These are phyloP conservation scores for Fusarium verrucosum DNA, from an alignment of 2,329 filamentous ascomycete genomes.

Conservation along the genomic window DNA sequence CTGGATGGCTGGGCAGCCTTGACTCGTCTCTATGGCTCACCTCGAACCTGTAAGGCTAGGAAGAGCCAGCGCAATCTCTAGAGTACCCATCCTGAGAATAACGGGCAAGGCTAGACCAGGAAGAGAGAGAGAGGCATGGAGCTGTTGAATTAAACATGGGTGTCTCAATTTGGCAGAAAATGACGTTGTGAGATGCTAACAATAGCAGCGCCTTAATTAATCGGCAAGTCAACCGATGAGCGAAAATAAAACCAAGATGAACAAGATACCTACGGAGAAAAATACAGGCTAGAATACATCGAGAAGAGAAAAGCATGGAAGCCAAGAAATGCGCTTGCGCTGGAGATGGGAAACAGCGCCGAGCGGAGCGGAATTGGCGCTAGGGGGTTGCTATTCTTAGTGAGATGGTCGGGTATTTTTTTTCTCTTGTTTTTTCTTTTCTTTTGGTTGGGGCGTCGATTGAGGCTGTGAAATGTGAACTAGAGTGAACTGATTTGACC, in stretches of 20 bases:
- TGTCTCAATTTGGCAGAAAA: slow-evolving; percentile 5
- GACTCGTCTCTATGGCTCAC: slow-evolving; percentile 2
- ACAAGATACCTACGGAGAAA: slow-evolving; percentile 4
- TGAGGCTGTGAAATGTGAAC: slow-evolving; percentile 41
- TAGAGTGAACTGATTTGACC: slow-evolving; percentile 3
- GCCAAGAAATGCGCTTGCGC: slow-evolving; percentile 36
- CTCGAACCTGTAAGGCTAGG: background rate
- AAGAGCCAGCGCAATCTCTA: slow-evolving; percentile 2
- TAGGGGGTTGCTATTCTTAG: slow-evolving; percentile 42
- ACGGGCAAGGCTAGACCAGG: background rate
- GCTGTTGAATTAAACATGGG: slow-evolving; percentile 1
- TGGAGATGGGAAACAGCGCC: slow-evolving; percentile 34
- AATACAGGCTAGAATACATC: slow-evolving; percentile 26
- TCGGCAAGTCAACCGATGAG: background rate
- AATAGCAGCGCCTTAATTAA: slow-evolving; percentile 14
- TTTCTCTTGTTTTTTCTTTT: background rate
- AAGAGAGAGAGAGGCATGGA: background rate
- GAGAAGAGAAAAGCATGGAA: slow-evolving; percentile 16
- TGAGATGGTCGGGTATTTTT: slow-evolving; percentile 4
- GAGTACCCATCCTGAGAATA: background rate
- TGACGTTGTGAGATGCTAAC: slow-evolving; percentile 22
- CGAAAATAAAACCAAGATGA: background rate
- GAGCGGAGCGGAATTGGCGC: slow-evolving; percentile 34
- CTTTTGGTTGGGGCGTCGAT: slow-evolving; percentile 35
- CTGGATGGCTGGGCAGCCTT: slow-evolving; percentile 42